phyloP scores from a whole-genome alignment of 495 filamentous ascomycete genomes.

The Penicillium atrosanguineum region DNA sequence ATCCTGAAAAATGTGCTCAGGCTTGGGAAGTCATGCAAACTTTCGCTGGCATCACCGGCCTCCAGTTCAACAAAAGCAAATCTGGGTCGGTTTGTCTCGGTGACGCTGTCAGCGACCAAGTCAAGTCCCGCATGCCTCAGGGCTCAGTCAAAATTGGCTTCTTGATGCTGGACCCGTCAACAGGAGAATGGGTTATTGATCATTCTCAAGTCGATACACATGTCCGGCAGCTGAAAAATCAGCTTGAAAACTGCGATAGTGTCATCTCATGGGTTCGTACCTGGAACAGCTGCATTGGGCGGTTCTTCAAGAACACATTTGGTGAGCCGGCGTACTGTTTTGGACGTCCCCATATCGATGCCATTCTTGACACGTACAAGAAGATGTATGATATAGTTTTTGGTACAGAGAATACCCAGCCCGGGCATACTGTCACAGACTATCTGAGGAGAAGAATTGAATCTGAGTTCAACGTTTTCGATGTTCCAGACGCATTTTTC shows the following conservation, averaged over 20 bases:
- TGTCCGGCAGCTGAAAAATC: constrained; percentile 50
- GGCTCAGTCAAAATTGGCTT: constrained; percentile 27
- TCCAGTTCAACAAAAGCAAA: constrained; percentile 49
- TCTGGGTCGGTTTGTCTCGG: constrained; percentile 49
- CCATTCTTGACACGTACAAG: constrained; percentile 51
- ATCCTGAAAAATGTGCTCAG: constrained; percentile 44
- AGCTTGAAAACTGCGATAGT: constrained; percentile 45
- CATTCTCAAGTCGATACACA: constrained; percentile 52
- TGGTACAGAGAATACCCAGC: constrained; percentile 15
- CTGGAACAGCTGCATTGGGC: constrained; percentile 58
- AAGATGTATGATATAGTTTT: constrained; percentile 54
- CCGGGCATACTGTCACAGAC: constrained; percentile 42
- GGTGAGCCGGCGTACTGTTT: constrained; percentile 58
- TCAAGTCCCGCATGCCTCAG: constrained; percentile 13
- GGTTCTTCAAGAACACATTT: constrained; percentile 60
- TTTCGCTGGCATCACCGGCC: constrained; percentile 49
- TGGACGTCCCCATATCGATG: constrained; percentile 53
- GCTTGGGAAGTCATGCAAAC: constrained; percentile 52
- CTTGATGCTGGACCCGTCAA: constrained; percentile 15
- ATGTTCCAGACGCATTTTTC: constrained; percentile 59
- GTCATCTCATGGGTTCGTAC: constrained; percentile 59
- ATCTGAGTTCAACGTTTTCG: constrained; percentile 46
- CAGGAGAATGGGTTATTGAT: constrained; percentile 43
- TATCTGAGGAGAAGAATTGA: constrained; percentile 50
- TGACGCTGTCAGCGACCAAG: constrained; percentile 10